These are phyloP conservation scores for Trypanosoma caninum DNA, from an alignment of 208 protist species.

Conservation along the genomic window DNA sequence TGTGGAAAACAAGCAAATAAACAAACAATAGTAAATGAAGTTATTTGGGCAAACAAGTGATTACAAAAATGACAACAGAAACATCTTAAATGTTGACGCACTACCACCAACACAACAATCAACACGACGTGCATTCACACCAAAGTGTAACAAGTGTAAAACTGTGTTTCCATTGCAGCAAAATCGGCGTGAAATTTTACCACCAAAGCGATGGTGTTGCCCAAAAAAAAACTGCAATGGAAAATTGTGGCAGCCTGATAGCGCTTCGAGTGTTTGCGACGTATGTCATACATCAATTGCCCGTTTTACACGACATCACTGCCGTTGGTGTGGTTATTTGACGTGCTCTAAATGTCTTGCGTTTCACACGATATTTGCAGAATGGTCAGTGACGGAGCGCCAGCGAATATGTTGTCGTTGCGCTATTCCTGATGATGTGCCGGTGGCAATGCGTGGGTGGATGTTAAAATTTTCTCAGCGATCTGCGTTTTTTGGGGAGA, in stretches of 20 bases:
- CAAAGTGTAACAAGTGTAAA: slow-evolving; percentile 7
- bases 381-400: slow-evolving; percentile 15
- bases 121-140: slow-evolving; percentile 12
- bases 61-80: neutral
- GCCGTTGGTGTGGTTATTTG: slow-evolving; percentile 21
- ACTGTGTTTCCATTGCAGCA: neutral
- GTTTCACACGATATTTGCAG: slow-evolving; percentile 5
- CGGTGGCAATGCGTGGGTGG: slow-evolving; percentile 5
- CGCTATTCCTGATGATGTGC: slow-evolving; percentile 12
- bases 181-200: neutral
- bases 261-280: slow-evolving; percentile 13
- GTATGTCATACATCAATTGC: slow-evolving; percentile 1
- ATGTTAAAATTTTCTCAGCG: slow-evolving; percentile 16
- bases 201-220: slow-evolving; percentile 20
- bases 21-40: neutral
- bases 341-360: slow-evolving; percentile 18
- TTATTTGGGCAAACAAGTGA: neutral
- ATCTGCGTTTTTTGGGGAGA: slow-evolving; percentile 18
- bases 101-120: no score
- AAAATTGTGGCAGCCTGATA: slow-evolving; percentile 23
- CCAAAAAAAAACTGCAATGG: slow-evolving; percentile 5
- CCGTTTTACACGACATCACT: slow-evolving; percentile 27
- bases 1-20: neutral
- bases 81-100: neutral
- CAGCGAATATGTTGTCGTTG: slow-evolving; percentile 23